phyloP scores from a whole-genome alignment of 1,139 yeast genomes.

The Meyerozyma sp. region DNA sequence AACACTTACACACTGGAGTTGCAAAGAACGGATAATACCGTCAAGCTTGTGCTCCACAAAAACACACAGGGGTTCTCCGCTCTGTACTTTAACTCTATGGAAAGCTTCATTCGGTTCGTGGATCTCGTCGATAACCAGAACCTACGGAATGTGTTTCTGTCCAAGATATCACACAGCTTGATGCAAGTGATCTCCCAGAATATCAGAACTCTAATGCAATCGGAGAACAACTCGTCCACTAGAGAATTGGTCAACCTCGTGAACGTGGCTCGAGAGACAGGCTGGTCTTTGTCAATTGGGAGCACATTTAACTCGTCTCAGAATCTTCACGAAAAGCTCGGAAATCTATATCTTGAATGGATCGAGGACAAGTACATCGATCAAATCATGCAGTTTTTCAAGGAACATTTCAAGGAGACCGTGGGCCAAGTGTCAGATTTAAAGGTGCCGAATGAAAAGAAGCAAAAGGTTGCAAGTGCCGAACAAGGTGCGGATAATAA shows the following conservation, averaged over 20 bases:
- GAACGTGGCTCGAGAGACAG: neutral
- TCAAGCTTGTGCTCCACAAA: neutral
- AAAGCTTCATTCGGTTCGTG: slow-evolving; percentile 1
- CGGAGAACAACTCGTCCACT: neutral
- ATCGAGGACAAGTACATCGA: slow-evolving; percentile 22
- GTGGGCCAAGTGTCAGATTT: neutral
- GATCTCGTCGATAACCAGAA: neutral
- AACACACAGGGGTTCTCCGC: neutral
- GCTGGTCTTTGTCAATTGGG: slow-evolving; percentile 1
- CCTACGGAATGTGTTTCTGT: neutral
- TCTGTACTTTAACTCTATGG: neutral
- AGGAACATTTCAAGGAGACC: neutral
- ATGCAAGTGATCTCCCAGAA: slow-evolving; percentile 1
- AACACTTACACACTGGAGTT: neutral
- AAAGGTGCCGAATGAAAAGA: slow-evolving; percentile 1
- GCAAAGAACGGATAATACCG: neutral
- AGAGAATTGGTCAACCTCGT: neutral
- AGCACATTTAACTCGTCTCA: neutral
- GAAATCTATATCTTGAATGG: slow-evolving; percentile 27
- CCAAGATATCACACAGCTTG: slow-evolving; percentile 1
- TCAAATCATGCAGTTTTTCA: slow-evolving; percentile 16
- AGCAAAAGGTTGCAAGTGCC: neutral
- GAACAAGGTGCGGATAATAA: slow-evolving; percentile 10
- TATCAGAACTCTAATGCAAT: neutral
- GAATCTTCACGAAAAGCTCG: slow-evolving; percentile 18